Percentiles rank a stretch among this genome's conserved stretches.
Conservation (phyloP, 768 basidiomycete genomes). For the Hypholoma sublateritium region DNA sequence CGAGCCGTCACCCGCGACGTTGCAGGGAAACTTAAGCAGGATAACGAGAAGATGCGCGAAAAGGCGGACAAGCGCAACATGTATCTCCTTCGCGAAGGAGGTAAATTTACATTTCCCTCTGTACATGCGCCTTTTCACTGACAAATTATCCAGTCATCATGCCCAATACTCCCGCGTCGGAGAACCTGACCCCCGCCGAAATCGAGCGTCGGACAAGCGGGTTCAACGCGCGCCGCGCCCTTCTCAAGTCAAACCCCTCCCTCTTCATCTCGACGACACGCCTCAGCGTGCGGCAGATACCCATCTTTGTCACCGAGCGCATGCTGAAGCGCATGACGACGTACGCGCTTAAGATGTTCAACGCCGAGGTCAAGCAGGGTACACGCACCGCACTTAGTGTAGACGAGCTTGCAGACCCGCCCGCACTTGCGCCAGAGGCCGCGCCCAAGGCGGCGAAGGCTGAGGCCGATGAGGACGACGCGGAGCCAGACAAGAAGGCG, state of each 20-base stretch:
- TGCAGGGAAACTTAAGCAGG: conserved; percentile 86
- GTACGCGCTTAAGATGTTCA: conserved; percentile 78
- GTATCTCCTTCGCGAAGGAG: conserved; percentile 95
- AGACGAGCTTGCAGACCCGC: conserved; percentile 67
- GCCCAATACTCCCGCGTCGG: conserved; percentile 82
- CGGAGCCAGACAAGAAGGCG: conserved; percentile 46
- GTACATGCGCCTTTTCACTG: background rate
- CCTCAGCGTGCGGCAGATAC: conserved; percentile 90
- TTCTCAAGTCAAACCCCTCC: conserved; percentile 90
- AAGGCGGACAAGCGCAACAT: conserved; percentile 95
- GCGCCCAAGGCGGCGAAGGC: conserved; percentile 16
- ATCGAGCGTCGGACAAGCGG: conserved; percentile 83
- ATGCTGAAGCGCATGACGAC: conserved; percentile 85
- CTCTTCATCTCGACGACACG: conserved; percentile 94
- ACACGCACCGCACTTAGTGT: conserved; percentile 56
- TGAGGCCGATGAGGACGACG: conserved; percentile 17
- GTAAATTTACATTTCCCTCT: conserved; percentile 41
- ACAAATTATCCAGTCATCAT: conserved; percentile 67
- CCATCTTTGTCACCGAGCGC: conserved; percentile 86
- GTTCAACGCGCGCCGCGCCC: conserved; percentile 78
- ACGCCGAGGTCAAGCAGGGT: conserved; percentile 70
- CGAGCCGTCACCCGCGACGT: conserved; percentile 89
- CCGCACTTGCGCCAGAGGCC: conserved; percentile 15
- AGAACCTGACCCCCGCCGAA: conserved; percentile 67
- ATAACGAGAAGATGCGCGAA: conserved; percentile 78